A percentile compares a stretch with the other conserved stretches of the same genome.
These are phyloP conservation scores for Neonectria coccinea DNA, from an alignment of 2,329 filamentous ascomycete species.

Conservation along the genomic window DNA sequence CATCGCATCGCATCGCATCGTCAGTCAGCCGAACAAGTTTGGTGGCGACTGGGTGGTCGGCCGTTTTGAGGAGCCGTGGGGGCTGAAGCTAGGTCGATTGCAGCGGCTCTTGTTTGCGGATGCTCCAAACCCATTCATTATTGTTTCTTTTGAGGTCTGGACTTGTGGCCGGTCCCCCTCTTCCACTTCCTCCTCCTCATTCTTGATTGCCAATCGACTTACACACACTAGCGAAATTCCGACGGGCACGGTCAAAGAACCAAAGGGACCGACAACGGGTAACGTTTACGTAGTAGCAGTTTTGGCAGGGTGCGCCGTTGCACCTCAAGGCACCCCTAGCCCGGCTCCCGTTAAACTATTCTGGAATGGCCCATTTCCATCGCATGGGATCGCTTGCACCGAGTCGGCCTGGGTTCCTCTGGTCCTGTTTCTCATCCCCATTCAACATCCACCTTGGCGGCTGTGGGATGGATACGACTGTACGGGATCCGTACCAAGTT, in stretches of 20 bases:
- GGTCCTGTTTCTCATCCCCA: background rate
- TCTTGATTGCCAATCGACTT: slow-evolving; percentile 8
- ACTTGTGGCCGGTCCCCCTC: slow-evolving; percentile 23
- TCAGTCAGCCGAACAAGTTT: background rate
- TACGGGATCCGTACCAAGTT: background rate
- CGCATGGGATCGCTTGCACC: slow-evolving; percentile 34
- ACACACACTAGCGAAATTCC: slow-evolving; percentile 15
- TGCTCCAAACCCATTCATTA: background rate
- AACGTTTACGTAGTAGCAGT: slow-evolving; percentile 17
- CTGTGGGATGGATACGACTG: background rate
- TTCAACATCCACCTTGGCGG: background rate
- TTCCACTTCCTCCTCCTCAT: slow-evolving; percentile 9
- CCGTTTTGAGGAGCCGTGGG: background rate
- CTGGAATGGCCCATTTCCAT: slow-evolving; percentile 34
- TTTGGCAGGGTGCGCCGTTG: slow-evolving; percentile 25
- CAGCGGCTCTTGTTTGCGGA: background rate
- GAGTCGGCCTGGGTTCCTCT: slow-evolving; percentile 23
- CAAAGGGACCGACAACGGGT: slow-evolving; percentile 21
- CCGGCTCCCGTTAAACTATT: slow-evolving; percentile 28
- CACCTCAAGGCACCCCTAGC: slow-evolving; percentile 21
- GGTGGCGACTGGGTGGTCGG: slow-evolving; percentile 9
- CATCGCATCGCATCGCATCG: background rate
- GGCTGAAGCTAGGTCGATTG: background rate
- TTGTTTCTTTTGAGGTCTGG: slow-evolving; percentile 16
- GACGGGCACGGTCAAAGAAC: slow-evolving; percentile 6